Evolutionary conservation across 495 filamentous ascomycete genomes (phyloP).

Genomic region (Penicillium longicatenatum): DNA sequence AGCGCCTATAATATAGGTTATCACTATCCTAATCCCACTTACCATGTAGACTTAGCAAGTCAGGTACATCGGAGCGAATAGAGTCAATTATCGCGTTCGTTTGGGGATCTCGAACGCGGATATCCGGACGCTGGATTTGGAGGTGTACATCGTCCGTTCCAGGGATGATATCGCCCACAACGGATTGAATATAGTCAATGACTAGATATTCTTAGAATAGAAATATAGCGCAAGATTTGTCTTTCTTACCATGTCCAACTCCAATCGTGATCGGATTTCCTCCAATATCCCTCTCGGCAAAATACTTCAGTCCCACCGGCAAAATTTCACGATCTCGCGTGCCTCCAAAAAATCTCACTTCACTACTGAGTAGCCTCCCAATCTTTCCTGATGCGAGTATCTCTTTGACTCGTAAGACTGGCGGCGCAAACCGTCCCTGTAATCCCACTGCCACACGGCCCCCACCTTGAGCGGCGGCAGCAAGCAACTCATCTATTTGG

Average conservation of each 20-base stretch:
- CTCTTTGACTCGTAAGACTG: background rate
- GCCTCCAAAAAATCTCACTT: background rate
- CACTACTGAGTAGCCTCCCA: background rate
- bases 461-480: background rate
- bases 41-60: background rate
- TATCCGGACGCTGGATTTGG: background rate
- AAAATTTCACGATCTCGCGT: background rate
- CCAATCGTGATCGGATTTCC: constrained; percentile 1
- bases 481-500: background rate
- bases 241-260: background rate
- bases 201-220: background rate
- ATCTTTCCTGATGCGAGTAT: background rate
- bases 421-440: background rate
- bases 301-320: background rate
- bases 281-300: background rate
- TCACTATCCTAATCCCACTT: background rate
- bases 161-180: constrained; percentile 2
- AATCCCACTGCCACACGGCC: background rate
- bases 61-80: background rate
- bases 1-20: background rate
- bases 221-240: background rate
- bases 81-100: background rate
- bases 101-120: constrained; percentile 2
- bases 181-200: background rate
- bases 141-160: background rate